These are phyloP conservation scores for Colletotrichum neosansevieriae DNA, from an alignment of 2,329 filamentous ascomycete species.

Conservation along the genomic window DNA sequence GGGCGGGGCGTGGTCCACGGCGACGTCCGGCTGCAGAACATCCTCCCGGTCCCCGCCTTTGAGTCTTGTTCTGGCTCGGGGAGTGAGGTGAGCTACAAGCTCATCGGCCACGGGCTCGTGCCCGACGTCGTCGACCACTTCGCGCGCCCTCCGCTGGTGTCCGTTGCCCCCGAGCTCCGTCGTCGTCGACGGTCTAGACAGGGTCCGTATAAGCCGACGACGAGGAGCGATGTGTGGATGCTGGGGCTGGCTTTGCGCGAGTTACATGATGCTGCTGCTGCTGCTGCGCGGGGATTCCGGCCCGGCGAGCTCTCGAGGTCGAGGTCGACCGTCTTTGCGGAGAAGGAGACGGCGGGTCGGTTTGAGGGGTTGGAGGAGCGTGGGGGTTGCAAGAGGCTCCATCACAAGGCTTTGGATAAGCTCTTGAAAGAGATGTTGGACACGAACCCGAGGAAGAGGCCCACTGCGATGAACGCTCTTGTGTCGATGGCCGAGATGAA, in stretches of 20 bases:
- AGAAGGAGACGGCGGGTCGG: no score
- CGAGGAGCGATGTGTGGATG: constrained; percentile 28
- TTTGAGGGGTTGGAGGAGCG: background rate
- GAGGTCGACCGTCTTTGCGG: background rate
- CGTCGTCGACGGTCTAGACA: no score
- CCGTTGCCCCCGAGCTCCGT: constrained; percentile 20
- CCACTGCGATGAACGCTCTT: constrained; percentile 2
- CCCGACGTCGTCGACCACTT: background rate
- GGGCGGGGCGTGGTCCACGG: constrained; percentile 23
- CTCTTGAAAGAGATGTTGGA: constrained; percentile 16
- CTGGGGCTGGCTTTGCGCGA: constrained; percentile 19
- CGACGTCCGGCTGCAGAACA: background rate
- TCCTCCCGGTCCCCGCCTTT: background rate
- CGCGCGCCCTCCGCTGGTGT: background rate
- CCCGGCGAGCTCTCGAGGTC: background rate
- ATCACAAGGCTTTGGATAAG: background rate
- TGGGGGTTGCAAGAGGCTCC: background rate
- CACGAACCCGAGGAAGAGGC: background rate
- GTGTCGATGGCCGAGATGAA: background rate
- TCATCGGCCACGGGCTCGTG: constrained; percentile 33
- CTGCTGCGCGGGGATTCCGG: background rate
- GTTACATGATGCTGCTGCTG: background rate
- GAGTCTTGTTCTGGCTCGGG: no score
- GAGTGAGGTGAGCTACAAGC: background rate
- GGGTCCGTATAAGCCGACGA: background rate